These are phyloP conservation scores for Trapa bicornis DNA, from an alignment of 345 rosid genomes.

Conservation along the genomic window DNA sequence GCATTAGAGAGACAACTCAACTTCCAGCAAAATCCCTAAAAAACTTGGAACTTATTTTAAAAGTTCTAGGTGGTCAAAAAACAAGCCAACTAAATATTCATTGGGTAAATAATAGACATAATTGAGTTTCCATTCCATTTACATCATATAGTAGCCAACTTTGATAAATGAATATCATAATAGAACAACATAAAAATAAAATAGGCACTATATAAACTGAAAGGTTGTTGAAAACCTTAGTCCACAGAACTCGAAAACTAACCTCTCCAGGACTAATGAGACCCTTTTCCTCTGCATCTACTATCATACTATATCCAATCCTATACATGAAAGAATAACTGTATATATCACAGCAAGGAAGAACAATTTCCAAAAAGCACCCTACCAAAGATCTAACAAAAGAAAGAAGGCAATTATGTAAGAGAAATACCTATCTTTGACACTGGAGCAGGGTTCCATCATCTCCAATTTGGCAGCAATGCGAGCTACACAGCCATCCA, in stretches of 20 bases:
- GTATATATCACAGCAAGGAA: not conserved
- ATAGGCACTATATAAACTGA: not conserved
- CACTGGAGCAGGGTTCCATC: constrained; percentile 90
- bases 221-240: not conserved
- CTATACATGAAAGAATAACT: constrained; percentile 14
- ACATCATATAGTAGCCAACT: not conserved
- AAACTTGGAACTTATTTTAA: not conserved
- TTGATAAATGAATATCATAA: not conserved
- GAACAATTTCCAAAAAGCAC: not conserved
- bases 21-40: not conserved
- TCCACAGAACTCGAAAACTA: constrained; percentile 11
- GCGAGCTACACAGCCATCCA: constrained; percentile 60
- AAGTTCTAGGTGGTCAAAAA: not conserved
- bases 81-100: not conserved
- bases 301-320: constrained; percentile 68
- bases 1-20: not conserved
- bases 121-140: not conserved
- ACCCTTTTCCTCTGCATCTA: constrained; percentile 69
- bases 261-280: constrained; percentile 58
- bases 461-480: constrained; percentile 75
- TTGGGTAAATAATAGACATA: not conserved
- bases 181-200: not conserved
- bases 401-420: not conserved
- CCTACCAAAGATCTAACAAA: not conserved
- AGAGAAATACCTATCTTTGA: constrained; percentile 62